Evolutionary conservation across 1,284 basidiomycete genomes (phyloP).

Genomic region (Clitocybe nebularis): DNA sequence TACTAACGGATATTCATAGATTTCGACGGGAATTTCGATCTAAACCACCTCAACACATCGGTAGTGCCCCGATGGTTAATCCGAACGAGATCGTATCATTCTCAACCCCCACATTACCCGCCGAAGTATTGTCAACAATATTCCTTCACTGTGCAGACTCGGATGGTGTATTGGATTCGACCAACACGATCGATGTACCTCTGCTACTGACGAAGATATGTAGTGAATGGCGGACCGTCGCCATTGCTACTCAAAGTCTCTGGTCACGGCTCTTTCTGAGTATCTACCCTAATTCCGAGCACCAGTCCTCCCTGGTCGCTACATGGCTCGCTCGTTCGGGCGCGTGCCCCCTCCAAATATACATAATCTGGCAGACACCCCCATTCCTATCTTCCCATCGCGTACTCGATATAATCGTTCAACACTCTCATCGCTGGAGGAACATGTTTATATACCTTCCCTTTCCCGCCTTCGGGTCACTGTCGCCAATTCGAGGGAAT

Average conservation of each 20-base stretch:
- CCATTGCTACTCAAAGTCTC: slow-evolving; percentile 29
- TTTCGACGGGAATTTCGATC: slow-evolving; percentile 5
- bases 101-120: slow-evolving; percentile 21
- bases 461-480: slow-evolving; percentile 13
- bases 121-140: slow-evolving; percentile 33
- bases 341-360: slow-evolving; percentile 17
- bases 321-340: slow-evolving; percentile 31
- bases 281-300: slow-evolving; percentile 19
- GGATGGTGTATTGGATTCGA: slow-evolving; percentile 23
- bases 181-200: slow-evolving; percentile 31
- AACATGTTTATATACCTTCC: slow-evolving; percentile 20
- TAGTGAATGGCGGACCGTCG: slow-evolving; percentile 31
- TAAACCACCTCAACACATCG: background rate
- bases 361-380: slow-evolving; percentile 18
- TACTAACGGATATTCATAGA: background rate
- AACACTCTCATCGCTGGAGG: slow-evolving; percentile 17
- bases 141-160: slow-evolving; percentile 31
- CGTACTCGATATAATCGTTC: slow-evolving; percentile 17
- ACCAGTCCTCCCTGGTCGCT: slow-evolving; percentile 23
- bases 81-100: background rate
- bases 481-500: slow-evolving; percentile 23
- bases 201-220: slow-evolving; percentile 33
- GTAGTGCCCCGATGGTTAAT: background rate
- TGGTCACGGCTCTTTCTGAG: slow-evolving; percentile 34
- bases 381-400: slow-evolving; percentile 16